These are phyloP conservation scores for Nemania abortiva DNA, from an alignment of 2,329 filamentous ascomycete genomes.

Conservation along the genomic window DNA sequence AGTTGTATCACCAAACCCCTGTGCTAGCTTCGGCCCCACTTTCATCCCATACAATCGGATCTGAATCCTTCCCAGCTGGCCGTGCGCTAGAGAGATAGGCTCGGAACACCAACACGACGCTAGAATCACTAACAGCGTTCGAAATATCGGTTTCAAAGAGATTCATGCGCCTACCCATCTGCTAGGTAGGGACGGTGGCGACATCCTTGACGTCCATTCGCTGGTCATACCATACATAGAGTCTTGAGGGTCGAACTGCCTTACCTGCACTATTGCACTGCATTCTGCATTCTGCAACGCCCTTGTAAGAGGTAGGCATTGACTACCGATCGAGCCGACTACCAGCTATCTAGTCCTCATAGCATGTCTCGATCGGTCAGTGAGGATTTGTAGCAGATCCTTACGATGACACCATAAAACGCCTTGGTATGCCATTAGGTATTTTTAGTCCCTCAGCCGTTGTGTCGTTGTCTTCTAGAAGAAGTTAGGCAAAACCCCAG, in stretches of 20 bases:
- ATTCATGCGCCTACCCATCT: not conserved
- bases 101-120: conserved; percentile 6
- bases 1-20: conserved; percentile 4
- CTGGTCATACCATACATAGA: not conserved
- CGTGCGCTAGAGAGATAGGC: not conserved
- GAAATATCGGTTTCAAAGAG: conserved; percentile 3
- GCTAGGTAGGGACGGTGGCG: not conserved
- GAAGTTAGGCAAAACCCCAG: not conserved
- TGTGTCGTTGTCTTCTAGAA: not conserved
- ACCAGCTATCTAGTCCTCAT: not conserved
- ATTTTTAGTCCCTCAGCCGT: not conserved
- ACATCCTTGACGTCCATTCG: not conserved
- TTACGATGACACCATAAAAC: not conserved
- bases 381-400: conserved; percentile 1
- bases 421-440: not conserved
- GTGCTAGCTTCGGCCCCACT: conserved; percentile 21
- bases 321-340: too few relatives aligned
- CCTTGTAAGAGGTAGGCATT: too few relatives aligned
- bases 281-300: not conserved
- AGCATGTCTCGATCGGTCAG: not conserved
- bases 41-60: conserved; percentile 31
- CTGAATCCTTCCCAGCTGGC: conserved; percentile 3
- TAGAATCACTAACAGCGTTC: conserved; percentile 27
- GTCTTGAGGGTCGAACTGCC: not conserved
- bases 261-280: too few relatives aligned